phyloP scores from a whole-genome alignment of 1,139 yeast species.

The Williopsis jadinii region DNA sequence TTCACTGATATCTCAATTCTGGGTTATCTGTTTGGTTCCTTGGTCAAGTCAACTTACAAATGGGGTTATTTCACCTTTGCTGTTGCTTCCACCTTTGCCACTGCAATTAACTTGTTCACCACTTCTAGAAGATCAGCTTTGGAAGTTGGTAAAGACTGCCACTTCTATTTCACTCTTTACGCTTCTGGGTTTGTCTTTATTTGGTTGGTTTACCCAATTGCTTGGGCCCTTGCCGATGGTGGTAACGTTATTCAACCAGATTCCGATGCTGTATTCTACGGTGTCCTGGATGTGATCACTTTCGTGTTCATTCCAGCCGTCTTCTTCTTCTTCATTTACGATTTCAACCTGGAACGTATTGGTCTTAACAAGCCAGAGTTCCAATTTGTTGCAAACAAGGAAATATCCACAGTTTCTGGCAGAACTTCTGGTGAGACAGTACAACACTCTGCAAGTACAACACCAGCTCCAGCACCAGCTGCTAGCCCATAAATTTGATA shows the following conservation, averaged over 20 bases:
- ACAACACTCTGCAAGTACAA: too few species aligned
- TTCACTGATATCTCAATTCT: constrained; percentile 30
- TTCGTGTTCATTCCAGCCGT: constrained; percentile 35
- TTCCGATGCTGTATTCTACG: constrained; percentile 61
- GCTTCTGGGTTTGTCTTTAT: constrained; percentile 29
- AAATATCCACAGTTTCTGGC: constrained; percentile 4
- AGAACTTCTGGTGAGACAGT: constrained; percentile 13
- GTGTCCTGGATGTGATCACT: constrained; percentile 47
- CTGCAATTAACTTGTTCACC: constrained; percentile 24
- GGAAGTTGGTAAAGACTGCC: constrained; percentile 8
- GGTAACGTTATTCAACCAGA: constrained; percentile 61
- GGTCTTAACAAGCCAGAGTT: constrained; percentile 3
- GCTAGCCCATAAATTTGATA: too few species aligned
- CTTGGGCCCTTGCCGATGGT: constrained; percentile 63
- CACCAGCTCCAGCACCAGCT: neutral
- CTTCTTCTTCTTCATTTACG: constrained; percentile 13
- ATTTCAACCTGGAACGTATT: constrained; percentile 6
- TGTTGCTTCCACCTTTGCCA: constrained; percentile 31
- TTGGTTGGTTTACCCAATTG: constrained; percentile 45
- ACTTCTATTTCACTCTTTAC: constrained; percentile 3
- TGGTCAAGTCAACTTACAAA: constrained; percentile 41
- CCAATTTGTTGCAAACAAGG: constrained; percentile 1
- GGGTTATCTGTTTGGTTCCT: constrained; percentile 40
- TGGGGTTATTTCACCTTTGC: constrained; percentile 47
- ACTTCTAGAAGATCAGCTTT: constrained; percentile 7